These are phyloP conservation scores for Blepharisma japonicum DNA, from an alignment of 73 alveolate species.

Conservation along the genomic window DNA sequence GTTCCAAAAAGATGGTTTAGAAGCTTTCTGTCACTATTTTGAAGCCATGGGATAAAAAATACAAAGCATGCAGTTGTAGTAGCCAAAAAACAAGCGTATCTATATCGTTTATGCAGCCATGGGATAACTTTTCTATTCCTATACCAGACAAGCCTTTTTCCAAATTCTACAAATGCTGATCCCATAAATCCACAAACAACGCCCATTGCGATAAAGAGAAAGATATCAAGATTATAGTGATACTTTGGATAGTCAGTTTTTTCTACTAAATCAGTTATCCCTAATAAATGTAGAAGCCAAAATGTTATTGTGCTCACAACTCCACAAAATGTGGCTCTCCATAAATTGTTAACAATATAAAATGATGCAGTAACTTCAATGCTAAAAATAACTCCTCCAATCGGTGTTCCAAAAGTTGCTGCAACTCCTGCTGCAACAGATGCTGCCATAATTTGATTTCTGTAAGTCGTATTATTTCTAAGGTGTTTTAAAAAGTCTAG, in stretches of 20 bases:
- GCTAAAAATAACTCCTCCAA: slow-evolving; percentile 93
- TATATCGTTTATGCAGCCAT: neutral
- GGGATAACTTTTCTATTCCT: slow-evolving; percentile 8
- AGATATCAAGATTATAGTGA: slow-evolving; percentile 54
- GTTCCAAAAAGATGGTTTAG: slow-evolving; percentile 7
- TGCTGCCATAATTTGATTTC: slow-evolving; percentile 70
- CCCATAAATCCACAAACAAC: slow-evolving; percentile 12
- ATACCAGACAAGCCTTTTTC: neutral
- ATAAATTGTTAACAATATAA: slow-evolving; percentile 74
- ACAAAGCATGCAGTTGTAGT: slow-evolving; percentile 7
- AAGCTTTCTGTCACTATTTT: neutral
- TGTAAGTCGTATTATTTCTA: slow-evolving; percentile 33
- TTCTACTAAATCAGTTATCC: slow-evolving; percentile 45
- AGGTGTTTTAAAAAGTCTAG: neutral
- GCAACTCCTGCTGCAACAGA: slow-evolving; percentile 89
- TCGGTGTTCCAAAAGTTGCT: slow-evolving; percentile 92
- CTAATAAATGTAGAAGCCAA: slow-evolving; percentile 49
- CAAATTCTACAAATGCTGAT: neutral
- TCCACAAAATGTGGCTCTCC: slow-evolving; percentile 79
- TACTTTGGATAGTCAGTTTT: slow-evolving; percentile 51
- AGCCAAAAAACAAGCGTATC: slow-evolving; percentile 8
- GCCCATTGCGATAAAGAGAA: slow-evolving; percentile 68
- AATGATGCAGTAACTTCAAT: slow-evolving; percentile 86
- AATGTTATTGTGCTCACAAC: slow-evolving; percentile 61
- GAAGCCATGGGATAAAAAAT: neutral